Base-by-base conservation (phyloP, 345 rosid species). In the Lumnitzera racemosa region DNA sequence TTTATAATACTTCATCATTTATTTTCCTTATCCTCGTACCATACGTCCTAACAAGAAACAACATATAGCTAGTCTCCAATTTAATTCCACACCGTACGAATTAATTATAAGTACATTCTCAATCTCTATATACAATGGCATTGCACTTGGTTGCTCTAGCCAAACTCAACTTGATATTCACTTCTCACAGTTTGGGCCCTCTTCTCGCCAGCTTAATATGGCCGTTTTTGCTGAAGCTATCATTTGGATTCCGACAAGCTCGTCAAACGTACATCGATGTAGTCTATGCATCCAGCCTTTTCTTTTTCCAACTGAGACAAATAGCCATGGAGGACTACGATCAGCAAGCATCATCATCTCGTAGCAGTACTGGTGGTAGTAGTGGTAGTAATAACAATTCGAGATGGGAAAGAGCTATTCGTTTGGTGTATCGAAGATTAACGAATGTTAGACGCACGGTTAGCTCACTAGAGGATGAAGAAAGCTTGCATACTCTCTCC, bases 191-290 rank as follows among this genome's bases (percentile, higher is more conserved):
- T 51, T 17, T 50, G 14, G 51, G 24, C 17, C 61, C 68, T 3
- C 15, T 57, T 29, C 68, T 65, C 51, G 36, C 62, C 41, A 53
- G 61, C 68, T 55, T 65, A 31, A n/a, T 65, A 16, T 65, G 68
- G 62, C 70, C 64, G 14, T 66, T 66, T 63, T n/a, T 66, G 52
- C 25, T 58, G 58, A 66, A 66, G 63, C 63, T 66, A 56, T 52
- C 63, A 5, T 47, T 53, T 1, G 11, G 59, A 52, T n/a, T 47
- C 24, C 24, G 54, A 9, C 53, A 58, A 57, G 43, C 54, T 24
- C 58, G 1, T 5, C 46, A 20, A 47, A 52, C 9, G 53, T 47
- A 17, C 3, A 0, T 16, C 10, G 49, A 58, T 53, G 11, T 52
- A 23, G 70, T 10, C 14, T 47, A 15, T 17, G 51, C 57, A 0